Percentiles rank a stretch among this genome's conserved stretches.
phyloP scores from a whole-genome alignment of 2,329 filamentous ascomycete species.

The Trichothecium roseum region DNA sequence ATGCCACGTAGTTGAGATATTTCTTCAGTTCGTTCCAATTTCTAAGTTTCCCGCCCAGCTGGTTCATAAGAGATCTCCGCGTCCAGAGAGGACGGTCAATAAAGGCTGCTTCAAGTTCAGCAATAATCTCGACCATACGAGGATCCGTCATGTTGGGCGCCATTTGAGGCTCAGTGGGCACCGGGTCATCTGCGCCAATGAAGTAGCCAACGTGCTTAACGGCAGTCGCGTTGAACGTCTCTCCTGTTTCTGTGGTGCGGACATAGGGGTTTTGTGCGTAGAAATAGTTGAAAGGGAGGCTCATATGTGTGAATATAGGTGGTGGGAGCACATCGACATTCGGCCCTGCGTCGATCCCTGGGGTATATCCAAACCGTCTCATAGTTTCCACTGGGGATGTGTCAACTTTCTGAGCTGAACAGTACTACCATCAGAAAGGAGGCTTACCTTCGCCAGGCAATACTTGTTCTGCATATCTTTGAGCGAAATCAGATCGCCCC shows the following conservation, averaged over 20 bases:
- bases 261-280: slow-evolving; percentile 83
- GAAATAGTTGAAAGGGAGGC: slow-evolving; percentile 65
- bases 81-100: slow-evolving; percentile 76
- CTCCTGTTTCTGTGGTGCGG: slow-evolving; percentile 46
- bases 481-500: slow-evolving; percentile 54
- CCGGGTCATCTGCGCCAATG: slow-evolving; percentile 50
- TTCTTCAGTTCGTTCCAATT: slow-evolving; percentile 55
- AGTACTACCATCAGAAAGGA: neutral
- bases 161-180: slow-evolving; percentile 48
- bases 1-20: slow-evolving; percentile 75
- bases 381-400: slow-evolving; percentile 33
- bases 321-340: slow-evolving; percentile 68
- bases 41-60: slow-evolving; percentile 41
- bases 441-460: slow-evolving; percentile 57
- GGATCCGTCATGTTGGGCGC: slow-evolving; percentile 49
- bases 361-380: slow-evolving; percentile 55
- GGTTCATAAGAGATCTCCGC: slow-evolving; percentile 68
- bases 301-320: slow-evolving; percentile 65
- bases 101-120: slow-evolving; percentile 54
- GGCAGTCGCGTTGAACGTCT: slow-evolving; percentile 46
- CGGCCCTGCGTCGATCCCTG: slow-evolving; percentile 45
- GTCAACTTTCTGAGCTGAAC: neutral
- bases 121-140: slow-evolving; percentile 53
- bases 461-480: slow-evolving; percentile 59
- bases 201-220: slow-evolving; percentile 51